Evolutionary conservation across 129 eudicot genomes (phyloP).

Genomic region (Helianthus tuberosus): DNA sequence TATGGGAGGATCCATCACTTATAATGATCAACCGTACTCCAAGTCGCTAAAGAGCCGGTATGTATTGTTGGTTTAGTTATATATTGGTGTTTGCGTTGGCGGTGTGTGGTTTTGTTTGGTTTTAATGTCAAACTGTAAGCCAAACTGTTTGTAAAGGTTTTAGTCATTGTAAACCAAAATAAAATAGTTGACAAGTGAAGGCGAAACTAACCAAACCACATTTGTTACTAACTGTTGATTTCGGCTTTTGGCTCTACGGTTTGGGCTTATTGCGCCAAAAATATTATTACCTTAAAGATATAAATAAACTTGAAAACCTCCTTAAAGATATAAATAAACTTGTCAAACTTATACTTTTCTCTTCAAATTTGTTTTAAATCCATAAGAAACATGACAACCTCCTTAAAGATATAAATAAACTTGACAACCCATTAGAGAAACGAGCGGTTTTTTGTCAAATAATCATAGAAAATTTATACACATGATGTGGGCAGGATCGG

Average conservation of each 20-base stretch:
- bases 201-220: too few relatives aligned
- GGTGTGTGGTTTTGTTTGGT: background rate
- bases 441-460: background rate
- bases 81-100: background rate
- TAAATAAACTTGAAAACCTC: too few relatives aligned
- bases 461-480: background rate
- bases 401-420: background rate
- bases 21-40: slow-evolving; percentile 84
- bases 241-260: too few relatives aligned
- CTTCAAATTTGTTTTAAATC: background rate
- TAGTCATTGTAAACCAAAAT: background rate
- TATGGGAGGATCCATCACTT: slow-evolving; percentile 61
- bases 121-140: background rate
- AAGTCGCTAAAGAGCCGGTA: slow-evolving; percentile 83
- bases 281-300: too few relatives aligned
- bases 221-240: too few relatives aligned
- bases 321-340: too few relatives aligned
- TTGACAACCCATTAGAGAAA: too few relatives aligned
- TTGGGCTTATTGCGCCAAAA: too few relatives aligned
- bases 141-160: background rate
- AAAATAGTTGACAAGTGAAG: background rate
- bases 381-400: background rate
- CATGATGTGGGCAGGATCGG: slow-evolving; percentile 34
- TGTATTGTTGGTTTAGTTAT: background rate
- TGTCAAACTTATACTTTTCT: background rate